Conservation (phyloP, 2,329 filamentous ascomycete species). For the Plectosphaerella cucumerina region DNA sequence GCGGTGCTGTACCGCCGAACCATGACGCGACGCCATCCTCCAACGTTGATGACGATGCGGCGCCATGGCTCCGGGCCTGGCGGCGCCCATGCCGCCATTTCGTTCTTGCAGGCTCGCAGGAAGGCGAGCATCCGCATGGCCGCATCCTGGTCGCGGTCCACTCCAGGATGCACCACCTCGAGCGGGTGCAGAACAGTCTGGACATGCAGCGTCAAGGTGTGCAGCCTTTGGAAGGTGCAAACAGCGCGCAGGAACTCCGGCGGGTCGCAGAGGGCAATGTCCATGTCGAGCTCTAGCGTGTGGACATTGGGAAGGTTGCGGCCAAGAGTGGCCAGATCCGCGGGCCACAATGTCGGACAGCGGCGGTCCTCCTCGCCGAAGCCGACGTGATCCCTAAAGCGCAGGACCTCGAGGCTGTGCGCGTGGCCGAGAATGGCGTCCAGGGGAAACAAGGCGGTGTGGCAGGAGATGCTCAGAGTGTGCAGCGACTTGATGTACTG, state of each 20-base stretch:
- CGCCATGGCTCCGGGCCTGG: conserved; percentile 24
- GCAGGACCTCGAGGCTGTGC: conserved; percentile 29
- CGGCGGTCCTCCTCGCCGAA: conserved; percentile 35
- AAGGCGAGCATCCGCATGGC: conserved; percentile 26
- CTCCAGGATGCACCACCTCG: conserved; percentile 18
- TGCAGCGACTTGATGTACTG: conserved; percentile 30
- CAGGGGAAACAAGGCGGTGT: conserved; percentile 33
- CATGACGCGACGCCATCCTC: conserved; percentile 42
- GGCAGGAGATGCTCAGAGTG: conserved; percentile 35
- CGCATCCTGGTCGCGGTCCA: conserved; percentile 32
- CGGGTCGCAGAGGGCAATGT: conserved; percentile 29
- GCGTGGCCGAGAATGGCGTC: conserved; percentile 34
- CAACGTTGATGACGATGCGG: conserved; percentile 40
- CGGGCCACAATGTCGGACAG: conserved; percentile 35
- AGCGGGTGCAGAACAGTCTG: conserved; percentile 34
- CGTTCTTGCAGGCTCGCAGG: conserved; percentile 24
- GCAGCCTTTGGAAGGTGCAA: conserved; percentile 32
- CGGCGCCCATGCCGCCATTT: conserved; percentile 1
- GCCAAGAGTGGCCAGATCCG: conserved; percentile 29
- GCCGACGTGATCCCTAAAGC: conserved; percentile 40
- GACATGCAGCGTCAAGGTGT: conserved; percentile 38
- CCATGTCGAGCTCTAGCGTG: conserved; percentile 44
- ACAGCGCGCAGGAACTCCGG: conserved; percentile 31
- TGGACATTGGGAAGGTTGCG: conserved; percentile 25
- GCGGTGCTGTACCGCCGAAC: conserved; percentile 34